These are phyloP conservation scores for Mucor sp. DNA, from an alignment of 371 early-diverging fungal species.

Conservation along the genomic window DNA sequence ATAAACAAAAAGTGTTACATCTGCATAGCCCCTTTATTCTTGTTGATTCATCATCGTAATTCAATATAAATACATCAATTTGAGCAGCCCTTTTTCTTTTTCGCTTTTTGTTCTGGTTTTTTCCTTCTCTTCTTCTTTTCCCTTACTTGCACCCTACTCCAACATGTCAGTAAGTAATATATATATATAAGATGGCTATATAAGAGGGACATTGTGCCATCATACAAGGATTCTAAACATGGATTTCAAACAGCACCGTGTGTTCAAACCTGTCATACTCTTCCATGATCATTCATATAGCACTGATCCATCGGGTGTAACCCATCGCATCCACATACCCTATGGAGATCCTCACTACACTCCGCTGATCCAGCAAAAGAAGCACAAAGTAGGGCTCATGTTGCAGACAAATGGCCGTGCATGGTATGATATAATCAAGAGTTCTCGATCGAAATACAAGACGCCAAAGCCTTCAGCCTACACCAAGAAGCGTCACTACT, in stretches of 20 bases:
- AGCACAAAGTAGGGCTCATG: conserved; percentile 23
- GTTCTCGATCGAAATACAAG: not conserved
- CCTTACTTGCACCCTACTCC: not conserved
- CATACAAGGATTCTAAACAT: conserved; percentile 10
- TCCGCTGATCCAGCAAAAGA: conserved; percentile 21
- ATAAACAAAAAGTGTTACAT: conserved; percentile 25
- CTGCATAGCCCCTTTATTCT: conserved; percentile 24
- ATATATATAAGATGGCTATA: too few relatives aligned
- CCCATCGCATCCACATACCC: conserved; percentile 29
- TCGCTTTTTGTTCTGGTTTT: conserved; percentile 1
- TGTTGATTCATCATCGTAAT: conserved; percentile 7
- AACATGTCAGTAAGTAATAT: conserved; percentile 19
- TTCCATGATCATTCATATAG: conserved; percentile 28
- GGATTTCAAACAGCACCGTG: conserved; percentile 22
- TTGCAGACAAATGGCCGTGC: conserved; percentile 17
- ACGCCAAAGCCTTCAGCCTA: conserved; percentile 9
- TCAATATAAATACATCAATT: conserved; percentile 9
- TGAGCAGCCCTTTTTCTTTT: not conserved
- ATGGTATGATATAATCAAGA: conserved; percentile 17
- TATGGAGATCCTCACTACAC: conserved; percentile 20
- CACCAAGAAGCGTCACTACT: not conserved
- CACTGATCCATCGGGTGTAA: conserved; percentile 13
- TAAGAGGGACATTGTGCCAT: not conserved
- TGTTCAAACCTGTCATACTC: conserved; percentile 29
- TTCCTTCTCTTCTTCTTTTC: not conserved